phyloP scores from a whole-genome alignment of 495 filamentous ascomycete species.

The Penicillium pancosmium region DNA sequence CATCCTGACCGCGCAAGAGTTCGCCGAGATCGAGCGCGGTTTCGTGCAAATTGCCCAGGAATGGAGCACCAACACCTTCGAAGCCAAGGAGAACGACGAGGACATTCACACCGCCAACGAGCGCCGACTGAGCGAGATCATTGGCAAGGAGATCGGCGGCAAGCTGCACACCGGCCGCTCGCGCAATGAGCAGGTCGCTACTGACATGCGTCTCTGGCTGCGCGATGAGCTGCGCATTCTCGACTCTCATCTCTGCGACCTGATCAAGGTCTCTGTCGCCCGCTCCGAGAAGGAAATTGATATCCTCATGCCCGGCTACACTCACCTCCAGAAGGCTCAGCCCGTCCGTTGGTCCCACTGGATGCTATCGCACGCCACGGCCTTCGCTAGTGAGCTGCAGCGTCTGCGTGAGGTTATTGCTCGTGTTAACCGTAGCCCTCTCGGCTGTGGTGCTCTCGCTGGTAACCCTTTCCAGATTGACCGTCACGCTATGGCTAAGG shows the following conservation, averaged over 20 bases:
- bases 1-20: constrained; percentile 76
- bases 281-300: constrained; percentile 81
- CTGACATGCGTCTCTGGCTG: constrained; percentile 93
- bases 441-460: constrained; percentile 86
- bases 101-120: constrained; percentile 95
- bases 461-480: constrained; percentile 92
- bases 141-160: constrained; percentile 82
- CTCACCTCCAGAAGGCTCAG: constrained; percentile 90
- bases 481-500: constrained; percentile 81
- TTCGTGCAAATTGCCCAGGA: constrained; percentile 73
- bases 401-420: constrained; percentile 73
- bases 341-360: constrained; percentile 89
- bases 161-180: constrained; percentile 93
- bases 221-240: constrained; percentile 74
- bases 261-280: constrained; percentile 71
- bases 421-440: constrained; percentile 76
- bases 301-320: constrained; percentile 69
- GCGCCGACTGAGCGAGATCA: constrained; percentile 84
- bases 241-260: constrained; percentile 65
- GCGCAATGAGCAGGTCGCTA: constrained; percentile 92
- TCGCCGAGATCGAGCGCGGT: constrained; percentile 73
- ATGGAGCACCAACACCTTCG: constrained; percentile 61
- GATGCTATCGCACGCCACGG: constrained; percentile 77
- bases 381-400: constrained; percentile 78
- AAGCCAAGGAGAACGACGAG: constrained; percentile 50